Percentiles rank a stretch among this genome's conserved stretches.
Evolutionary conservation across 148 eudicot species (phyloP).

Genomic region (Cornus suecica): DNA sequence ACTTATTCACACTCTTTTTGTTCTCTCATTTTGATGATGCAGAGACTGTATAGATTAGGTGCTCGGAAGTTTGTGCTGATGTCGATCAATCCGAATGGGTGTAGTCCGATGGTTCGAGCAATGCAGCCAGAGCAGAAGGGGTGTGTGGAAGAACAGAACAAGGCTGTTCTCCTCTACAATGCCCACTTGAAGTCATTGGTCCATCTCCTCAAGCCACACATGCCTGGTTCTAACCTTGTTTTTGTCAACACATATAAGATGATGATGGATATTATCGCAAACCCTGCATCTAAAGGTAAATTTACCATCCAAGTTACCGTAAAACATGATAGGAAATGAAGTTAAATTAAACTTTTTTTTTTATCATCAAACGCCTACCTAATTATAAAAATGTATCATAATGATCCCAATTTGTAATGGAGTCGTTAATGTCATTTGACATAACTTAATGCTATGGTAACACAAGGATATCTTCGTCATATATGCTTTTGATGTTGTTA

Average conservation of each 20-base stretch:
- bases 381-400: too few relatives aligned
- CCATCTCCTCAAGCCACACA: slow-evolving; percentile 14
- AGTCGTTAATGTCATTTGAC: too few relatives aligned
- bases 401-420: too few relatives aligned
- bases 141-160: slow-evolving; percentile 17
- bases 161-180: slow-evolving; percentile 26
- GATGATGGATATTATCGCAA: slow-evolving; percentile 23
- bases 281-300: slow-evolving; percentile 20
- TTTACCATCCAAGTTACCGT: neutral
- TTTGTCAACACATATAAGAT: slow-evolving; percentile 27
- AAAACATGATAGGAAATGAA: too few relatives aligned
- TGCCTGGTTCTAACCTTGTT: slow-evolving; percentile 29
- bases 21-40: neutral
- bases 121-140: neutral
- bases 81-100: slow-evolving; percentile 28
- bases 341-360: too few relatives aligned
- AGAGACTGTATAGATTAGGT: slow-evolving; percentile 31
- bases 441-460: too few relatives aligned
- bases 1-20: neutral
- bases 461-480: too few relatives aligned
- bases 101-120: slow-evolving; percentile 16
- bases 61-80: slow-evolving; percentile 35
- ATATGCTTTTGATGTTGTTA: too few relatives aligned
- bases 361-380: too few relatives aligned
- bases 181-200: slow-evolving; percentile 21